Conservation (phyloP, 2,329 filamentous ascomycete genomes). For the Pseudocercospora eumusae region DNA sequence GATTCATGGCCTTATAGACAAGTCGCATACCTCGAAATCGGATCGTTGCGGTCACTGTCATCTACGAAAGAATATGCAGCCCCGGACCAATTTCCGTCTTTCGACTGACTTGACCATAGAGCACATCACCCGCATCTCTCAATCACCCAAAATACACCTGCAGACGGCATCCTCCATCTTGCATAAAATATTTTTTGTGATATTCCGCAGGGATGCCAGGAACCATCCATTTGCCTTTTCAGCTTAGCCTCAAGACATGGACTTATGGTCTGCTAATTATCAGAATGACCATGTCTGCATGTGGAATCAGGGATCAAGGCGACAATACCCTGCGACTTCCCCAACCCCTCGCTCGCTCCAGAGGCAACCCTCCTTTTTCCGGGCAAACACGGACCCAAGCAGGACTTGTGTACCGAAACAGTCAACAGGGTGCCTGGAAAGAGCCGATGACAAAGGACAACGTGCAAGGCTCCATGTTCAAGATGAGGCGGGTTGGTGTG, state of each 20-base stretch:
- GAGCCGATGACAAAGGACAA: conserved; percentile 10
- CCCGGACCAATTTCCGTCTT: not conserved
- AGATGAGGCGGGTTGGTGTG: conserved; percentile 3
- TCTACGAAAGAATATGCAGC: not conserved
- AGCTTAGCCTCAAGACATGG: conserved; percentile 9
- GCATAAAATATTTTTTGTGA: conserved; percentile 2
- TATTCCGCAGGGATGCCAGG: conserved; percentile 3
- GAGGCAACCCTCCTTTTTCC: not conserved
- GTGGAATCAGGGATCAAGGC: conserved; percentile 7
- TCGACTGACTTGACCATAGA: not conserved
- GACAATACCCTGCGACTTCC: not conserved
- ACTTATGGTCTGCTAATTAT: conserved; percentile 5
- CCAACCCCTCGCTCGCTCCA: not conserved
- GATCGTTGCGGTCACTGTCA: not conserved
- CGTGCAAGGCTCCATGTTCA: conserved; percentile 8
- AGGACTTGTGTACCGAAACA: conserved; percentile 3
- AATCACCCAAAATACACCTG: not conserved
- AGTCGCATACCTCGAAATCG: not conserved
- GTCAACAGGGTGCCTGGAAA: conserved; percentile 10
- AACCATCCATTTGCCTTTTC: conserved; percentile 13
- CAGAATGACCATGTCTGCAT: conserved; percentile 7
- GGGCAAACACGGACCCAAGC: conserved; percentile 3
- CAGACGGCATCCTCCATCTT: conserved; percentile 4
- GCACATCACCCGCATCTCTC: not conserved
- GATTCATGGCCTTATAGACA: not conserved